Evolutionary conservation across 2,329 filamentous ascomycete species (phyloP), one percentile per base, ranked within the genome.

Genomic region (Neospermospora avenae): DNA sequence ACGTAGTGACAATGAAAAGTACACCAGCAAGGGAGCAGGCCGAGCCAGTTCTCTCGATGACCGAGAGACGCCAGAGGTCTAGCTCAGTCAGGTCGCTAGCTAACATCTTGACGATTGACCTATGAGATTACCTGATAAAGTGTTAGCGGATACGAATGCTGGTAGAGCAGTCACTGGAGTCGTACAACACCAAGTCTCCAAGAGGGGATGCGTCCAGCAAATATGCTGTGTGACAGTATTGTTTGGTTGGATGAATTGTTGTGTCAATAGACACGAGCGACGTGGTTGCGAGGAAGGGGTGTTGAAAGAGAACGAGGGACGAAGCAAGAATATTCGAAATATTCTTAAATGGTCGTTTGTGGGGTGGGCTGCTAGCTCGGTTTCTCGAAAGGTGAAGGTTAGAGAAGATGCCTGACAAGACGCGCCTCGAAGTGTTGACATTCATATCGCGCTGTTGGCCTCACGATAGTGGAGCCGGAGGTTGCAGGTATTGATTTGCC

Each of bases 1-100:
- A 95, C 3, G 89, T 92, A 58, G 78, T 67, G 57, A 93, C 84
- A 69, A 92, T 88, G 71, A 93, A 84, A 34, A 86, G 67, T 45
- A 86, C 89, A 59, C 89, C 90, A 1, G 88, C 55, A 0, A 95
- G 73, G 0, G 90, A 93, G 45, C 93, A 74, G 7, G 86, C 80
- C 0, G 90, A 93, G 69, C 86, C 85, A 16, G 82, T 76, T 52
- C 90, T 81, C 73, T 91, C 89, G 51, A 89, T 81, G 58, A 81
- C 74, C 63, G 78, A 83, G 64, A 93, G 57, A 22, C 52, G 61
- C 3, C 48, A 13, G 6, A 67, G 54, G 5, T 64, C 35, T 1
- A 14, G 28, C 8, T 41, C 8, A 2, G 42, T 56, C 8, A 68
- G 48, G 2, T 67, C 59, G 0, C 24, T 51, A 49, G 46, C 39